These are phyloP conservation scores for Mortierella sp. DNA, from an alignment of 371 early-diverging fungal genomes.

Conservation along the genomic window DNA sequence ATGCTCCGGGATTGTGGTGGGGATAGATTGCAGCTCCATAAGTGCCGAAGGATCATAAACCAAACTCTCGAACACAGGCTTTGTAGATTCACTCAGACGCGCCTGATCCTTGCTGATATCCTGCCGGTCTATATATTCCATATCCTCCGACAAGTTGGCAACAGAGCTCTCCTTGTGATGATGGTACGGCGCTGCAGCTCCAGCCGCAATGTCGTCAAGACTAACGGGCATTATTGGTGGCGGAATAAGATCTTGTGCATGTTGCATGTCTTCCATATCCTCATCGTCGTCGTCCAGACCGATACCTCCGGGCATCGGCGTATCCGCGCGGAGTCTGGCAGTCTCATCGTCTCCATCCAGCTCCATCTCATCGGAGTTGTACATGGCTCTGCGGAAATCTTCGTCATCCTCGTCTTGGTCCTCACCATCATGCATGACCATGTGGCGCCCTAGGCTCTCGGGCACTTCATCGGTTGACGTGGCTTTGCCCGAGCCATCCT, in stretches of 20 bases:
- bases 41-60: conserved; percentile 36
- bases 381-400: conserved; percentile 52
- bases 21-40: conserved; percentile 46
- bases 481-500: conserved; percentile 38
- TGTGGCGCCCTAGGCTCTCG: conserved; percentile 16
- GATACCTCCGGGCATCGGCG: conserved; percentile 54
- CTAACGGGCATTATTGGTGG: conserved; percentile 30
- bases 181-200: background rate
- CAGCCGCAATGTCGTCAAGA: conserved; percentile 29
- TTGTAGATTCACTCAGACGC: conserved; percentile 23
- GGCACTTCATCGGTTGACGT: conserved; percentile 2
- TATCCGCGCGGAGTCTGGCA: conserved; percentile 49
- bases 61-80: conserved; percentile 34
- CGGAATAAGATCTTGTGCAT: conserved; percentile 48
- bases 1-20: conserved; percentile 31
- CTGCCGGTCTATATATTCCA: conserved; percentile 18
- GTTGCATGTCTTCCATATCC: conserved; percentile 43
- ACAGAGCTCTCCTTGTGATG: background rate
- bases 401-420: conserved; percentile 51
- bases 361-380: conserved; percentile 55
- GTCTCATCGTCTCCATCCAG: conserved; percentile 49
- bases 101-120: conserved; percentile 26
- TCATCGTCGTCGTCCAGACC: conserved; percentile 53
- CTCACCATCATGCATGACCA: conserved; percentile 54
- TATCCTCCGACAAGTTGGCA: background rate